Conservation (phyloP, 768 basidiomycete species). For the Austroboletus festivus region DNA sequence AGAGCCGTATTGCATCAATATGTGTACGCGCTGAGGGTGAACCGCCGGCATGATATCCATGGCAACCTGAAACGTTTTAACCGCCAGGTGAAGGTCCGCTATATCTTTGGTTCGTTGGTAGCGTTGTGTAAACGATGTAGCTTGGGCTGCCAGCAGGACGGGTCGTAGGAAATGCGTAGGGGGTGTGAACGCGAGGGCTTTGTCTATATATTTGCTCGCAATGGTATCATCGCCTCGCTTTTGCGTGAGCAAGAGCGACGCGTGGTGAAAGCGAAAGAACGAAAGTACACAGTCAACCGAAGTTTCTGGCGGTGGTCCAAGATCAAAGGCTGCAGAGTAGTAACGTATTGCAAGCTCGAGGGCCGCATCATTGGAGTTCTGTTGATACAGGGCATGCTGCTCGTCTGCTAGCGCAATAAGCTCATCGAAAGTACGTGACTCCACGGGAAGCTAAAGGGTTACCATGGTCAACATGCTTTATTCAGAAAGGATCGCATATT, state of each 20-base stretch:
- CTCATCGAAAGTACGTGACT: conserved; percentile 26
- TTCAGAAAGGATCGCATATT: background rate
- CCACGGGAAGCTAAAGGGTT: background rate
- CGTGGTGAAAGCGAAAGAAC: conserved; percentile 10
- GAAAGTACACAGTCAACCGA: conserved; percentile 1
- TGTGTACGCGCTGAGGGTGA: conserved; percentile 11
- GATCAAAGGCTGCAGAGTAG: conserved; percentile 17
- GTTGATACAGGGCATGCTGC: conserved; percentile 6
- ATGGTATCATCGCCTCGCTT: background rate
- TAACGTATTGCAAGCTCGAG: conserved; percentile 11
- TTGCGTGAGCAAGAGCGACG: background rate
- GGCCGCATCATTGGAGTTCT: background rate
- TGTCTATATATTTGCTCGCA: conserved; percentile 9
- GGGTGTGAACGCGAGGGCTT: conserved; percentile 3
- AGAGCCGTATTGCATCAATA: conserved; percentile 20
- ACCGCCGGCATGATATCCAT: conserved; percentile 1
- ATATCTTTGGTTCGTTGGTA: conserved; percentile 10
- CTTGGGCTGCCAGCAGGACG: conserved; percentile 8
- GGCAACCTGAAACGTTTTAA: conserved; percentile 2
- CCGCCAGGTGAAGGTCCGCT: conserved; percentile 15
- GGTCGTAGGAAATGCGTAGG: conserved; percentile 9
- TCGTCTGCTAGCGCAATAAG: conserved; percentile 10
- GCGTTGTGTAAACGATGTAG: conserved; percentile 7
- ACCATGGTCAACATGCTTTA: background rate
- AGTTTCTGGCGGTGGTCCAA: conserved; percentile 8